These are phyloP conservation scores for Parastagonospora nodorum DNA, from an alignment of 2,329 filamentous ascomycete genomes.

Conservation along the genomic window DNA sequence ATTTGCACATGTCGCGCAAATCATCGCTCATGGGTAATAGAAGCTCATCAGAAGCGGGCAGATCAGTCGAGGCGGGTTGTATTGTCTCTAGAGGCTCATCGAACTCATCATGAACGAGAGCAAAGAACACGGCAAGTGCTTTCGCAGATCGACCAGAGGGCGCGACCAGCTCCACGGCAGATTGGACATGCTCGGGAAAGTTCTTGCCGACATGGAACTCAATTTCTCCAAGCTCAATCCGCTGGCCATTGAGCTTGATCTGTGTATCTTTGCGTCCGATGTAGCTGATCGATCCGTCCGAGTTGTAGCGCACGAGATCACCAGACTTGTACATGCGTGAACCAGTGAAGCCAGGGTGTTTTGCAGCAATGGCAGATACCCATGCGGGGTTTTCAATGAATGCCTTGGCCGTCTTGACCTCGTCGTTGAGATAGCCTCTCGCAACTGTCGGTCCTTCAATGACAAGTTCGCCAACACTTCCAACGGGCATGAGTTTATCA, in stretches of 20 bases:
- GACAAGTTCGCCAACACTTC: conserved; percentile 37
- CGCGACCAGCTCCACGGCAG: conserved; percentile 40
- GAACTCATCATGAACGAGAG: conserved; percentile 17
- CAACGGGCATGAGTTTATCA: conserved; percentile 40
- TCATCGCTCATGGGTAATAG: conserved; percentile 34
- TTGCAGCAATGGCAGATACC: conserved; percentile 13
- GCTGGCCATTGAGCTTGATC: conserved; percentile 38
- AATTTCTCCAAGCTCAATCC: conserved; percentile 38
- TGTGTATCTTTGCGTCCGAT: conserved; percentile 37
- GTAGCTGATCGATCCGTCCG: conserved; percentile 33
- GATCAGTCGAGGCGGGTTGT: conserved; percentile 23
- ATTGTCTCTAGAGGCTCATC: conserved; percentile 6
- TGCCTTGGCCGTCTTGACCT: conserved; percentile 32
- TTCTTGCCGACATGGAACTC: conserved; percentile 40
- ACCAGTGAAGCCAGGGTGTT: conserved; percentile 17
- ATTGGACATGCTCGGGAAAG: conserved; percentile 37
- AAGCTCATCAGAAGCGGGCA: conserved; percentile 31
- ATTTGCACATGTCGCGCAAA: conserved; percentile 33
- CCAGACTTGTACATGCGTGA: conserved; percentile 28
- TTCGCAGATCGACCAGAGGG: conserved; percentile 36
- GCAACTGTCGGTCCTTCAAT: conserved; percentile 56
- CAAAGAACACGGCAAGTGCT: conserved; percentile 40
- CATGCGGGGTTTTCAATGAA: conserved; percentile 36
- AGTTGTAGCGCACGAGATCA: conserved; percentile 26
- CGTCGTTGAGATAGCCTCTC: conserved; percentile 30